Evolutionary conservation across 1,284 basidiomycete species (phyloP), one percentile per base, ranked within the genome.

Genomic region (Hypsizygus ulmarius): DNA sequence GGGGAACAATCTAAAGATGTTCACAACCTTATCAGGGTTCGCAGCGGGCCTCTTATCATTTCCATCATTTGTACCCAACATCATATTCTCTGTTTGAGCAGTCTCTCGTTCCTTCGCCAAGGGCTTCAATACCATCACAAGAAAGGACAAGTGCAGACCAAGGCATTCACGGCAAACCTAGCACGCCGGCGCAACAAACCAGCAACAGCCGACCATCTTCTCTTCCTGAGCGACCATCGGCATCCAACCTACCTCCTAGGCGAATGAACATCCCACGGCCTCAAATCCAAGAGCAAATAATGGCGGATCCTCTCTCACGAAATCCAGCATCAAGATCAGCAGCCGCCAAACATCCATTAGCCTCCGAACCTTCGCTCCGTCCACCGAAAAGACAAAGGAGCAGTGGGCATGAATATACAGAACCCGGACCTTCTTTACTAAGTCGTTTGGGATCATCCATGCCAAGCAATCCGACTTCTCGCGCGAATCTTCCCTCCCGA

Each of bases 1-100:
- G 58, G 63, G 52, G 63, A 69, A 55, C 57, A 62, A 25, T 57
- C 53, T 46, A 55, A 54, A 57, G 73, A 75, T 53, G 66, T 79
- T 44, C 70, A 74, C 67, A 69, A 66, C 56, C 70, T 81, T 48
- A 78, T 79, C 51, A 83, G 76, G 81, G 82, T 85, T 82, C 77
- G 83, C 79, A 75, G 63, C 71, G 73, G 73, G 66, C 74, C 65
- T 62, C 69, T 71, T 71, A 69, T 70, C 61, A 51, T 70, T 63
- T 62, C 67, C 58, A 61, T 68, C 47, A 59, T 65, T 68, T 70
- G 63, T 72, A 59, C 66, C 72, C 69, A 69, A 77, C 72, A 57
- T 63, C 62, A 56, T 70, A 68, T 71, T 72, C 64, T 73, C 65
- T 67, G 49, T 73, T 78, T 77, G 66, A 69, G 65, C 73, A 84